Evolutionary conservation across 2,329 filamentous ascomycete genomes (phyloP).

Genomic region (Immersiporthe knoxdaviesiana): DNA sequence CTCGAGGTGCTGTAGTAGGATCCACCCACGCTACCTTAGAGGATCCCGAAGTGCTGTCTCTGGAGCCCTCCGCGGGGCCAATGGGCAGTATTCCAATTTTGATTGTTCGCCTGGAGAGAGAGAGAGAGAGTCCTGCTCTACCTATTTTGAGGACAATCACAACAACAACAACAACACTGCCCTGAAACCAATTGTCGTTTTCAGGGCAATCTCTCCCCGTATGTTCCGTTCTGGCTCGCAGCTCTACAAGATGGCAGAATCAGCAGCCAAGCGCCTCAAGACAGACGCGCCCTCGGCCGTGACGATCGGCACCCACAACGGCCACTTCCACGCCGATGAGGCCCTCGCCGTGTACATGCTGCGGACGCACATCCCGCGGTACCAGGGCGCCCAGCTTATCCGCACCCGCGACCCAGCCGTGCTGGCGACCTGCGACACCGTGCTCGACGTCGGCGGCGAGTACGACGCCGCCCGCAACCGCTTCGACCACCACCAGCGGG

Average conservation of each 20-base stretch:
- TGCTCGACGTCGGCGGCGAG: slow-evolving; percentile 96
- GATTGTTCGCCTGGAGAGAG: slow-evolving; percentile 20
- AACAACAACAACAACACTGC: not conserved
- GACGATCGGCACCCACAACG: slow-evolving; percentile 92
- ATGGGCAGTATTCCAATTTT: slow-evolving; percentile 27
- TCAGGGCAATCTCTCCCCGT: too few species aligned
- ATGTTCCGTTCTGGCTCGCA: slow-evolving; percentile 48
- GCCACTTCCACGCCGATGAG: slow-evolving; percentile 98
- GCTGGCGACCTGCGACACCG: slow-evolving; percentile 84
- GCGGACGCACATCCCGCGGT: slow-evolving; percentile 76
- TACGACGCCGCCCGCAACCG: slow-evolving; percentile 78
- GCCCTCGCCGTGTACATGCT: slow-evolving; percentile 96
- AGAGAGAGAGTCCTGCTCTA: not conserved
- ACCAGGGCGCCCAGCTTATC: slow-evolving; percentile 72
- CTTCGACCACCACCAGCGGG: slow-evolving; percentile 97
- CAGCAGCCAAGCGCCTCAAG: slow-evolving; percentile 82
- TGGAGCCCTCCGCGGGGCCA: slow-evolving; percentile 11
- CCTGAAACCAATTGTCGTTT: not conserved
- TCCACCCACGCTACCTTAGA: slow-evolving; percentile 4
- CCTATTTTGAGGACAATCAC: not conserved
- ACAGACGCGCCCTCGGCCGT: slow-evolving; percentile 58
- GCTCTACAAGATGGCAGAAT: slow-evolving; percentile 63
- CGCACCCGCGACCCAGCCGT: slow-evolving; percentile 84
- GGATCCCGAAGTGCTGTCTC: not conserved
- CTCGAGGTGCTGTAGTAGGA: not conserved